A percentile compares a stretch with the other conserved stretches of the same genome.
Evolutionary conservation across 192 early-diverging fungal species (phyloP).

Genomic region (Coemansia sp.): DNA sequence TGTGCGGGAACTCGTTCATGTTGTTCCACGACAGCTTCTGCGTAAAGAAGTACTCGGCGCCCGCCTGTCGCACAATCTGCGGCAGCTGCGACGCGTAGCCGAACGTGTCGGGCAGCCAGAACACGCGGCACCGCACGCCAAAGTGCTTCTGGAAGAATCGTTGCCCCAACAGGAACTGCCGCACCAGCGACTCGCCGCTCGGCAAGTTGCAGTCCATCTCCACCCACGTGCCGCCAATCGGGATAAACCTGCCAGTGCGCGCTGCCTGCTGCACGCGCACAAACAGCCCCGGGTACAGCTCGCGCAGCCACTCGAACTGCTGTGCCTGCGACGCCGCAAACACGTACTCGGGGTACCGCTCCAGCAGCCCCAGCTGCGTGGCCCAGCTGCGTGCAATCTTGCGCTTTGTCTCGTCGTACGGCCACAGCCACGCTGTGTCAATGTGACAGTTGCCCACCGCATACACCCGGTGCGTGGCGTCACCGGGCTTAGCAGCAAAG

Average conservation of each 20-base stretch:
- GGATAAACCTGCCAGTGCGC: slow-evolving; percentile 85
- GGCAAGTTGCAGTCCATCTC: slow-evolving; percentile 99
- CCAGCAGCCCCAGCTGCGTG: slow-evolving; percentile 77
- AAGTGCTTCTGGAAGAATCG: slow-evolving; percentile 82
- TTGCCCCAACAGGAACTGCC: slow-evolving; percentile 95
- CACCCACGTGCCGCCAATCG: slow-evolving; percentile 94
- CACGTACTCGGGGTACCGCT: slow-evolving; percentile 81
- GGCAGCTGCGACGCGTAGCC: slow-evolving; percentile 91
- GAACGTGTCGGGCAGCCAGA: slow-evolving; percentile 96
- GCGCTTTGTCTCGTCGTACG: slow-evolving; percentile 95
- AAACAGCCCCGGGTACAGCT: slow-evolving; percentile 82
- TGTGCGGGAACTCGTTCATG: slow-evolving; percentile 98
- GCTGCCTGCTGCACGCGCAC: slow-evolving; percentile 68
- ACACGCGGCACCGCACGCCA: slow-evolving; percentile 66
- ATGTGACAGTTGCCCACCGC: slow-evolving; percentile 95
- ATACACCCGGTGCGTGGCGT: slow-evolving; percentile 67
- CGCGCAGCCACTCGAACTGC: slow-evolving; percentile 91
- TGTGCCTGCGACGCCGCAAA: slow-evolving; percentile 97
- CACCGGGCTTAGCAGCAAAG: slow-evolving; percentile 61
- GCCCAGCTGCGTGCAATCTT: slow-evolving; percentile 87
- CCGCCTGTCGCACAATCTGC: slow-evolving; percentile 79
- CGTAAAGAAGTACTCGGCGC: slow-evolving; percentile 94
- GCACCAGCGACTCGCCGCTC: slow-evolving; percentile 87
- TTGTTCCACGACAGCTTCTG: slow-evolving; percentile 99
- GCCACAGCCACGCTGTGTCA: slow-evolving; percentile 95